Evolutionary conservation across 768 basidiomycete genomes (phyloP).

Genomic region (Sarcomyxa edulis): DNA sequence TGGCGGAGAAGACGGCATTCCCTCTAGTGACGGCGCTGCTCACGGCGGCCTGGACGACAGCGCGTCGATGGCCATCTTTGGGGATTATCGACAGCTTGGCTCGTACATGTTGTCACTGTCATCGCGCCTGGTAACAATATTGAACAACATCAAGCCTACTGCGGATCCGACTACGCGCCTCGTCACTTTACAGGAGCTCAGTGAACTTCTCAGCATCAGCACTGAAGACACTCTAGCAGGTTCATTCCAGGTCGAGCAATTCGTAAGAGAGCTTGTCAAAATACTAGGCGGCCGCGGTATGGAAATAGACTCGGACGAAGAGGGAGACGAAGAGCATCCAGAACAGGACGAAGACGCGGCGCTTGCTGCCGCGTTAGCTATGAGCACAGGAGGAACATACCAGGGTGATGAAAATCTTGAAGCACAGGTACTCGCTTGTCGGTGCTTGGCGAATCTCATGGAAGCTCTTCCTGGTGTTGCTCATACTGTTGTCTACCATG

Average conservation of each 20-base stretch:
- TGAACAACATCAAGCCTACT: conserved; percentile 81
- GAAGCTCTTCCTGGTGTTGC: conserved; percentile 97
- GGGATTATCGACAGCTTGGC: conserved; percentile 83
- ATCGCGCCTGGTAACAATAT: conserved; percentile 83
- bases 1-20: conserved; percentile 24
- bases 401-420: conserved; percentile 86
- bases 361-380: conserved; percentile 80
- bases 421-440: conserved; percentile 92
- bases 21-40: conserved; percentile 34
- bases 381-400: conserved; percentile 64
- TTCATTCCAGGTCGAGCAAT: conserved; percentile 92
- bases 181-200: conserved; percentile 88
- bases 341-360: conserved; percentile 83
- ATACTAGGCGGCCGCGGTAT: conserved; percentile 80
- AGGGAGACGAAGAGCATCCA: conserved; percentile 53
- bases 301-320: conserved; percentile 72
- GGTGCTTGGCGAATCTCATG: conserved; percentile 97
- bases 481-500: conserved; percentile 96
- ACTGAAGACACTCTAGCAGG: conserved; percentile 96
- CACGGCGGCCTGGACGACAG: conserved; percentile 61
- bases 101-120: conserved; percentile 92
- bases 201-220: conserved; percentile 91
- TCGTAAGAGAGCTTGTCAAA: conserved; percentile 86
- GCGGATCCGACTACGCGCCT: conserved; percentile 85
- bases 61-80: conserved; percentile 75